Evolutionary conservation across 176 grass and related monocot species (phyloP).

Genomic region (Dendrocalamus sinicus): DNA sequence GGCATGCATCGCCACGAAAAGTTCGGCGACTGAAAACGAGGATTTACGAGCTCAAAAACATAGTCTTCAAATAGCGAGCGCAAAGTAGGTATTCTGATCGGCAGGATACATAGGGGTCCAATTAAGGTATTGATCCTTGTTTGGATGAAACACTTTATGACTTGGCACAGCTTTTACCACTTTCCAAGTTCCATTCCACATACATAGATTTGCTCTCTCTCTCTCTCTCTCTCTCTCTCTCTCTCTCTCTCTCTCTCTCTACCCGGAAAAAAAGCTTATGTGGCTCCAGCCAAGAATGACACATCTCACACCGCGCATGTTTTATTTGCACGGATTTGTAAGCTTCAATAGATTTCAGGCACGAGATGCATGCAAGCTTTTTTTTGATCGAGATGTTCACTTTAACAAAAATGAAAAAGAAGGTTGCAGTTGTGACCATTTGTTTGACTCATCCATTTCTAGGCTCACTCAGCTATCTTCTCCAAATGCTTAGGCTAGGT

Average conservation of each 20-base stretch:
- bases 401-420: not conserved
- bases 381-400: constrained; percentile 23
- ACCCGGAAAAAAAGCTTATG: not conserved
- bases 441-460: not conserved
- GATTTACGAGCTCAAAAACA: not conserved
- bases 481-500: not conserved
- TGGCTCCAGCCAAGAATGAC: constrained; percentile 32
- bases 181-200: not conserved
- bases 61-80: too few relatives aligned
- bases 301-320: constrained; percentile 23
- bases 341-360: not conserved
- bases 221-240: not conserved
- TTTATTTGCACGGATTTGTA: constrained; percentile 19
- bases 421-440: not conserved
- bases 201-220: not conserved
- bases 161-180: not conserved
- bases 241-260: too few relatives aligned
- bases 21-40: not conserved
- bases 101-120: too few relatives aligned
- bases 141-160: constrained; percentile 18
- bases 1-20: not conserved
- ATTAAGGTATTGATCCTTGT: constrained; percentile 14
- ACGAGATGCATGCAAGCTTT: not conserved
- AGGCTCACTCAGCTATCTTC: not conserved
- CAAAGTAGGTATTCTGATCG: too few relatives aligned